Base-by-base conservation (phyloP, 306 rosid species). In the Cyamopsis tetragonoloba region DNA sequence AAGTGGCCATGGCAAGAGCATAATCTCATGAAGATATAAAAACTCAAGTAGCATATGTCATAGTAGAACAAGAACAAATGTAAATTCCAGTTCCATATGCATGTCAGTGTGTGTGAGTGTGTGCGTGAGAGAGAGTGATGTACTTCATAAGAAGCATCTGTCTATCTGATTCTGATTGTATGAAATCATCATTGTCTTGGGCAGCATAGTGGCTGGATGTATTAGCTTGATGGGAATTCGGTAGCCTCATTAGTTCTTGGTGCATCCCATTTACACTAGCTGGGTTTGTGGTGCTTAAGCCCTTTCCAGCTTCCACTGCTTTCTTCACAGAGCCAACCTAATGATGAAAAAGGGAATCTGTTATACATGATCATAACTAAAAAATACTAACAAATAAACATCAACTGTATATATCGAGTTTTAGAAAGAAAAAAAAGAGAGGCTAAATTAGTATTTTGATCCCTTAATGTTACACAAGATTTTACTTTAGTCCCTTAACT, bases 91-190 rank as follows among this genome's bases (percentile, higher is more conserved):
- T 48, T 26, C 11, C 9, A 66, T 34, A 55, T 3, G 43, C 1
- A n/a, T 17, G 55, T n/a, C n/a, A n/a, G n/a, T n/a, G n/a, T n/a
- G n/a, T n/a, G n/a, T n/a, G n/a, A n/a, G n/a, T n/a, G n/a, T n/a
- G n/a, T 26, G 48, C 23, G 62, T 58, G 31, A 54, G 43, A 54
- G 39, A 47, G 47, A 35, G 41, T 26, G 18, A 43, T 8, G 9
- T 85, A 91, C 97, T 73, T 95, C 59, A 90, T 95, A 58, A 90
- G 96, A 73, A 95, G 99, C 83, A 80, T 65, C 71, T 90, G 97
- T 63, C 92, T 82, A 77, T 95, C 97, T 28, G 97, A 95, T 77
- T 90, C 99, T 19, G 99, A 95, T 34, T 88, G 66, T 63, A 95
- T 86, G 82, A 88, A 82, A 74, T 90, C 96, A 15, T 90, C 97